A percentile compares a stretch with the other conserved stretches of the same genome.
These are phyloP conservation scores for Ophiostoma australiae DNA, from an alignment of 2,329 filamentous ascomycete genomes.

Conservation along the genomic window DNA sequence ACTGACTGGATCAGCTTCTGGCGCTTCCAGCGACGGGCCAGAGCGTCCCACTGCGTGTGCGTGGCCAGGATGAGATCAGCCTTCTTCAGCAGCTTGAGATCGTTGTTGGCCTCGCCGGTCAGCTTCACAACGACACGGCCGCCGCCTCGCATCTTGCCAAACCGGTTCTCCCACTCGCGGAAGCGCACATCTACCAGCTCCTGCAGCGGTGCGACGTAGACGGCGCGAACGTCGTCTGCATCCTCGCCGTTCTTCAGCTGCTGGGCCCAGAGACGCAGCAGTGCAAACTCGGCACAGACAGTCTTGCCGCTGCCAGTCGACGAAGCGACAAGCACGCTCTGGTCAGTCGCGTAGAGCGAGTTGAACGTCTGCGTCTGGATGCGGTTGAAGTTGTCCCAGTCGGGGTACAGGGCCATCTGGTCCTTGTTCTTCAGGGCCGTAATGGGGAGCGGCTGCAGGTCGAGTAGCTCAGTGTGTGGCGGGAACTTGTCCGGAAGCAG, in stretches of 20 bases:
- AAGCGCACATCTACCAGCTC: constrained; percentile 79
- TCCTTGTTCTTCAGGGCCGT: constrained; percentile 80
- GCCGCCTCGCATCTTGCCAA: constrained; percentile 67
- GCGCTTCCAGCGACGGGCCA: constrained; percentile 93
- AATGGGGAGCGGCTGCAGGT: constrained; percentile 85
- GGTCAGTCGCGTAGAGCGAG: constrained; percentile 81
- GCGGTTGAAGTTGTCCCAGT: constrained; percentile 89
- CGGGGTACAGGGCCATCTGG: constrained; percentile 73
- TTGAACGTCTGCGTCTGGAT: constrained; percentile 98
- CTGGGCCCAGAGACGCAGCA: constrained; percentile 81
- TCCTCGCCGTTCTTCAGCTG: constrained; percentile 42
- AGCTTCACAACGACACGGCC: constrained; percentile 90
- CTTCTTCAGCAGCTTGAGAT: constrained; percentile 80
- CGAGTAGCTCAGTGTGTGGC: constrained; percentile 83
- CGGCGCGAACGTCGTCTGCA: constrained; percentile 70
- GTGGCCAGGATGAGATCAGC: constrained; percentile 90
- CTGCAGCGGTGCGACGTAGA: constrained; percentile 93
- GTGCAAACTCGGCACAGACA: constrained; percentile 88
- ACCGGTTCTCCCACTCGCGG: constrained; percentile 78
- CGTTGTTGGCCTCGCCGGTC: constrained; percentile 84
- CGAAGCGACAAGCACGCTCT: constrained; percentile 91
- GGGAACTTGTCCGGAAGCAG: constrained; percentile 94
- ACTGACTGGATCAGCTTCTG: constrained; percentile 92
- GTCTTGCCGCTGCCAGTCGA: constrained; percentile 95
- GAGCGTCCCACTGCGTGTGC: constrained; percentile 88